Evolutionary conservation across 208 protist genomes (phyloP).

Genomic region (Crithidia fasciculata): DNA sequence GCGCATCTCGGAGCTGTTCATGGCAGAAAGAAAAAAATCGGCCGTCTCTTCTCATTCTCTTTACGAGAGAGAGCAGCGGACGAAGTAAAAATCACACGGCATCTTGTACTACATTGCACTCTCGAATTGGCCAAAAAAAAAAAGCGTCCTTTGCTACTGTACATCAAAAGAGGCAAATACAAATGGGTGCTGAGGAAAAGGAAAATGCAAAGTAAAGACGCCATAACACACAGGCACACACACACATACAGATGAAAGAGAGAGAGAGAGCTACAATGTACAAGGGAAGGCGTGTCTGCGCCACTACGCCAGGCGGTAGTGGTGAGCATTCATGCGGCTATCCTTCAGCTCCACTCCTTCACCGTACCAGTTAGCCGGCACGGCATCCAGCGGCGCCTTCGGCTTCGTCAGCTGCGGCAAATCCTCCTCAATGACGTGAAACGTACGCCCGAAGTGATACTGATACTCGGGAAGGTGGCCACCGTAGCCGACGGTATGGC

Average conservation of each 20-base stretch:
- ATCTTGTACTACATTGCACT: too few species aligned
- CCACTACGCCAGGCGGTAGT: conserved; percentile 71
- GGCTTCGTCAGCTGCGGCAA: conserved; percentile 73
- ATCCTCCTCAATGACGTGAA: conserved; percentile 89
- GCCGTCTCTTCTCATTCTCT: too few species aligned
- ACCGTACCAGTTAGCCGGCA: conserved; percentile 60
- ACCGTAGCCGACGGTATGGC: conserved; percentile 73
- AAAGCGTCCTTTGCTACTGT: conserved; percentile 3
- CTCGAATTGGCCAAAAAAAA: background rate
- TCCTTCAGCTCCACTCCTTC: conserved; percentile 60
- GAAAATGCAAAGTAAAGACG: too few species aligned
- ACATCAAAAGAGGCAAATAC: background rate
- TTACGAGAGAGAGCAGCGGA: too few species aligned
- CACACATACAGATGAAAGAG: conserved; percentile 2
- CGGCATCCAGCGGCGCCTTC: conserved; percentile 40
- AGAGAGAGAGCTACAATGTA: background rate
- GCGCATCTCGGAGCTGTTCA: background rate
- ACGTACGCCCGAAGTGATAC: conserved; percentile 86
- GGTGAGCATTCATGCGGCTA: conserved; percentile 71
- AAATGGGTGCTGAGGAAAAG: too few species aligned
- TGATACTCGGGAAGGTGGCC: conserved; percentile 83
- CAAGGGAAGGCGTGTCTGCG: too few species aligned
- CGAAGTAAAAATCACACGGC: too few species aligned
- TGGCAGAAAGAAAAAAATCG: conserved; percentile 5
- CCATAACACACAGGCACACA: background rate